Evolutionary conservation across 2,329 filamentous ascomycete species (phyloP), one percentile per base, ranked within the genome.

Genomic region (Cercospora berteroae): DNA sequence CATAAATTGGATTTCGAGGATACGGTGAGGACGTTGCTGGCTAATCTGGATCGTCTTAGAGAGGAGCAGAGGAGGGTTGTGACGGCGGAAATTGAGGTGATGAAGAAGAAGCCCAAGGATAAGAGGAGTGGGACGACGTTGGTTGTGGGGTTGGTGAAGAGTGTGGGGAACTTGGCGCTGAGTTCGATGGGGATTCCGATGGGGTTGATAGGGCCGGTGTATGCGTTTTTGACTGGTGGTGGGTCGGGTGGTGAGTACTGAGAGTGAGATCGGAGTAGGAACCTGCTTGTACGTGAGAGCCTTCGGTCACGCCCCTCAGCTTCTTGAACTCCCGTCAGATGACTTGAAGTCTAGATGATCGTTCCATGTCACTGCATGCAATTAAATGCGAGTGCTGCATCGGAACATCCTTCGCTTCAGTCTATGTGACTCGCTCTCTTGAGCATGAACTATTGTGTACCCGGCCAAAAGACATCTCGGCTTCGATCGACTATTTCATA

Each of bases 91-190:
- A 60, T 60, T n/a, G 20, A 42, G 13, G 57, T 33, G n/a, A 60
- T 60, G 57, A 60, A 42, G 29, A 60, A 60, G 57, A 60, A 60
- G 33, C 57, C 57, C 7, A 60, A 60, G 13, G 33, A 42, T n/a
- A 60, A 42, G 33, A 36, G 57, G 33, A 36, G 9, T 36, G 57
- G 57, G 20, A 36, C 33, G 8, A 18, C 29, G n/a, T 36, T 60
- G 57, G 57, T 60, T 8, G 13, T 60, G 9, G 33, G 18, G 33
- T 36, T 60, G 57, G 57, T 60, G 2, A 36, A 31, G 57, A 60
- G 18, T 25, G 33, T 60, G n/a, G 57, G 57, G 3, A 60, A 18
- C 20, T 18, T 60, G 8, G 57, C 57, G 1, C 9, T 60, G 29
- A 36, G 29, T 3, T 31, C 57, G 9, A 60, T 60, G 57, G 57